A percentile compares a stretch with the other conserved stretches of the same genome.
phyloP scores from a whole-genome alignment of 305 asterid species.

The Coffea humblotiana region DNA sequence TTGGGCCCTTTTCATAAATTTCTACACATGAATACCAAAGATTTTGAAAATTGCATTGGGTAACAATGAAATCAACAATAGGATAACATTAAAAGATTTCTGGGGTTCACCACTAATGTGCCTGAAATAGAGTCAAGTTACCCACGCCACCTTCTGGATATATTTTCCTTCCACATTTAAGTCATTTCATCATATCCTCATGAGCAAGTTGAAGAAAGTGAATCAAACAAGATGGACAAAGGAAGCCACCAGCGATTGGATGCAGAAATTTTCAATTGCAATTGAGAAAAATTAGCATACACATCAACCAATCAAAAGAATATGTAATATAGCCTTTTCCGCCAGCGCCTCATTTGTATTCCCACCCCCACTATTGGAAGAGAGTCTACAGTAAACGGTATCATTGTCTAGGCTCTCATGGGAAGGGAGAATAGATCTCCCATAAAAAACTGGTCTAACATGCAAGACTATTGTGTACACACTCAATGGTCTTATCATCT shows the following conservation, averaged over 20 bases:
- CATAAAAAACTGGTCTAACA: neutral
- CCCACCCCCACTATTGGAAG: neutral
- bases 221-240: neutral
- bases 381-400: no score
- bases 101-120: neutral
- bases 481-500: neutral
- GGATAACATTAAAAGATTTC: neutral
- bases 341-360: neutral
- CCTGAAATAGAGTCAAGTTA: no score
- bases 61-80: neutral
- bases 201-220: neutral
- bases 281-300: neutral
- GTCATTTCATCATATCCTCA: neutral
- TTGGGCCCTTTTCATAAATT: neutral
- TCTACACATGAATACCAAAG: neutral
- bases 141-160: neutral
- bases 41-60: neutral
- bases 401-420: no score
- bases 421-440: no score
- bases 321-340: neutral
- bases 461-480: neutral
- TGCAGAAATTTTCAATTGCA: no score
- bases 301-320: neutral
- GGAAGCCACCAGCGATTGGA: neutral
- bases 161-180: neutral